Evolutionary conservation across 2,329 filamentous ascomycete species (phyloP), one percentile per base, ranked within the genome.

Genomic region (Apiospora rasikravindrae): DNA sequence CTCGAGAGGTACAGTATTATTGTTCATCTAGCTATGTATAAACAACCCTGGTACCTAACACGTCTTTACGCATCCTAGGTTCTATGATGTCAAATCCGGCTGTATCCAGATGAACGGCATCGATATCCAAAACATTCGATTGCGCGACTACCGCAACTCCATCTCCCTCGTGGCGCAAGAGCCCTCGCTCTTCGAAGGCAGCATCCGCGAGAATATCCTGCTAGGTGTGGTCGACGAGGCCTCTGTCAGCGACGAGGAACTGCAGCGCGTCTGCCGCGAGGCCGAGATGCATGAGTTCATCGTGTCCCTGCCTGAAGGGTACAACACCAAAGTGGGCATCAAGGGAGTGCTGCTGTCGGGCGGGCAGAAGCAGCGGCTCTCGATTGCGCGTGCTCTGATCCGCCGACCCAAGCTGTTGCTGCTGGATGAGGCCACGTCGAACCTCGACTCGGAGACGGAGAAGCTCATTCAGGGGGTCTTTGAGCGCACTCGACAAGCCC

Each of bases 401-500:
- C 92, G 93, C 78, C 89, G 90, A 66, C 90, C 92, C 0, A 90
- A 90, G 68, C 89, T 94, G 70, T 86, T 94, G 40, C 87, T 94
- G 72, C 84, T 94, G 0, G 92, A 94, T 75, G 92, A 94, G 79
- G 90, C 92, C 0, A 93, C 93, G 2, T 92, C 90, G 0, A 91
- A 91, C 4, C 86, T 94, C 37, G 89, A 93, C 70, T 88, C 89
- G 0, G 86, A 88, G 37, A 90, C 88, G 0, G 88, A 91, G 76
- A 84, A 86, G 44, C 84, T 87, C 69, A 90, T 90, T 51, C 89
- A 90, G 77, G 83, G 86, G 69, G 86, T 86, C 6, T 84, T 88
- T 24, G 82, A 84, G 73, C 82, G 81, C 37, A 81, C 88, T 10
- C 86, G 83, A 24, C 80, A 80, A 3, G 86, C 86, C 1, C 83